A percentile compares a stretch with the other conserved stretches of the same genome.
Conservation (phyloP, 257 asterid genomes). For the Echium plantagineum region DNA sequence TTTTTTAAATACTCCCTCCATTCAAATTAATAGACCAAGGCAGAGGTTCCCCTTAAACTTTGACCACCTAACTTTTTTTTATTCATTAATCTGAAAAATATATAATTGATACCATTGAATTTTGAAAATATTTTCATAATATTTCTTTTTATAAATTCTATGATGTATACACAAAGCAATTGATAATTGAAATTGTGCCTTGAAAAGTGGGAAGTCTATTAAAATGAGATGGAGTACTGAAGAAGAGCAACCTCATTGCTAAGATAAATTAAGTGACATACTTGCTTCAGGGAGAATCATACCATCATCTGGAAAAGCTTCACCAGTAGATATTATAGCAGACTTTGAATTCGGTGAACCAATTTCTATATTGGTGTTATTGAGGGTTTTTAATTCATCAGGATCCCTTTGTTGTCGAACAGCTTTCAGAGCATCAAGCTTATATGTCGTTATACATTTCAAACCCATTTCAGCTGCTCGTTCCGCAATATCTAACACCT, state of each 20-base stretch:
- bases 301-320: constrained; percentile 28
- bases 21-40: too few species aligned
- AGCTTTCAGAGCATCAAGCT: constrained; percentile 84
- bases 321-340: constrained; percentile 16
- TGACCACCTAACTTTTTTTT: too few species aligned
- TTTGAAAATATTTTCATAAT: too few species aligned
- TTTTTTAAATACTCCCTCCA: too few species aligned
- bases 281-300: constrained; percentile 6
- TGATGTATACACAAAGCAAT: too few species aligned
- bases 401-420: constrained; percentile 30
- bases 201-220: too few species aligned
- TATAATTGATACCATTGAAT: too few species aligned
- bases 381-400: constrained; percentile 25
- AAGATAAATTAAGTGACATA: background rate
- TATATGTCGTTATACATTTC: constrained; percentile 61
- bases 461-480: constrained; percentile 80
- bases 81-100: too few species aligned
- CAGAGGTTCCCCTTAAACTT: too few species aligned
- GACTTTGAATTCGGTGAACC: constrained; percentile 12
- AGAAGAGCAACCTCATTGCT: background rate
- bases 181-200: too few species aligned
- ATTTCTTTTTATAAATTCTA: too few species aligned
- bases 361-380: constrained; percentile 17
- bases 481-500: constrained; percentile 82
- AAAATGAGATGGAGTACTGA: too few species aligned